phyloP scores from a whole-genome alignment of 2,329 filamentous ascomycete genomes.

The Aureobasidium sp. region DNA sequence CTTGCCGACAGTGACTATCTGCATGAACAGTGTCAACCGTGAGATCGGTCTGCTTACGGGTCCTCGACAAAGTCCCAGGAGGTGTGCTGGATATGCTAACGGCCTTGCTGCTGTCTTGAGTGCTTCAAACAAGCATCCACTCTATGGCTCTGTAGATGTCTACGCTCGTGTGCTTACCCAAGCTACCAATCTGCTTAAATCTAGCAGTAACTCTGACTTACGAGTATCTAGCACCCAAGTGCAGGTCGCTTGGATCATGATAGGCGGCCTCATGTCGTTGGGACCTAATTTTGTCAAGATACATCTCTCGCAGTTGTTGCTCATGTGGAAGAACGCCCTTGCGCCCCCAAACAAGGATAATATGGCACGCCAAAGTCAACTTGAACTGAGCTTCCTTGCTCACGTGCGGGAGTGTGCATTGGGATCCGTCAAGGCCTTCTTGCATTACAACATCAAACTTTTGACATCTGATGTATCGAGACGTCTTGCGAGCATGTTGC shows the following conservation, averaged over 20 bases:
- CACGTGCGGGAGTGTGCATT: constrained; percentile 93
- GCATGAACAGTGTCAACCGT: constrained; percentile 88
- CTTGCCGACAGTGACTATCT: constrained; percentile 83
- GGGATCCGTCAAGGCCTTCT: constrained; percentile 82
- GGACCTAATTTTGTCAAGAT: constrained; percentile 99
- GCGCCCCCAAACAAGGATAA: constrained; percentile 92
- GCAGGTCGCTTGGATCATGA: constrained; percentile 95
- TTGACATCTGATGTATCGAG: constrained; percentile 92
- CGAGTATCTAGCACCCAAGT: constrained; percentile 90
- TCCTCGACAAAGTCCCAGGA: constrained; percentile 68
- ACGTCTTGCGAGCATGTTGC: constrained; percentile 85
- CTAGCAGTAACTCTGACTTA: constrained; percentile 82
- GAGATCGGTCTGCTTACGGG: constrained; percentile 73
- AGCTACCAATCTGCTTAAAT: constrained; percentile 86
- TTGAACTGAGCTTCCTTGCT: constrained; percentile 87
- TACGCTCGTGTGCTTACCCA: constrained; percentile 87
- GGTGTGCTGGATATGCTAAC: constrained; percentile 86
- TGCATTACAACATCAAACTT: constrained; percentile 87
- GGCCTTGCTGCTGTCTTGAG: constrained; percentile 86
- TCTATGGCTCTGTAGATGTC: constrained; percentile 93
- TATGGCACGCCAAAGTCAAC: constrained; percentile 69
- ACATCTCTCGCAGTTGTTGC: constrained; percentile 83
- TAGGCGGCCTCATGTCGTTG: constrained; percentile 91
- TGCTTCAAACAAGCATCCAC: constrained; percentile 75
- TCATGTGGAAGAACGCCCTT: constrained; percentile 95